Conservation (phyloP, 805 yeast species). For the Ogataea nitratoaversa region DNA sequence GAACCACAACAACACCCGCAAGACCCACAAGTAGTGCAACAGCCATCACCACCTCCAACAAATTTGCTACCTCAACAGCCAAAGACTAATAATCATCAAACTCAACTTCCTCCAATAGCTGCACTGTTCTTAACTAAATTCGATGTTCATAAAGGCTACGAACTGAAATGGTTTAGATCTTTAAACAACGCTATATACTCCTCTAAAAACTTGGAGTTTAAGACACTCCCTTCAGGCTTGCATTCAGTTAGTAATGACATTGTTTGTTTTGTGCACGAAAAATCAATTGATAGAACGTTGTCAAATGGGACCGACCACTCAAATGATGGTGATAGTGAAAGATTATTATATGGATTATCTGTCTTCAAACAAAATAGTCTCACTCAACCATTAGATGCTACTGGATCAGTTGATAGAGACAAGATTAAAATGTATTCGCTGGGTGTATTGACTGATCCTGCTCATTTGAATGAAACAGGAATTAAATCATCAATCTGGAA, state of each 20-base stretch:
- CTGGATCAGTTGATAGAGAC: slow-evolving; percentile 32
- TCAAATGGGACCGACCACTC: no score
- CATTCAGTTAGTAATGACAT: slow-evolving; percentile 51
- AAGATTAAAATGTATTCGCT: slow-evolving; percentile 59
- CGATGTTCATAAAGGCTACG: slow-evolving; percentile 49
- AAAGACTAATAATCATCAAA: not conserved
- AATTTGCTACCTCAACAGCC: not conserved
- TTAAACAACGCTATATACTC: slow-evolving; percentile 23
- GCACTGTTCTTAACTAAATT: slow-evolving; percentile 49
- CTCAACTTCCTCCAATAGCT: slow-evolving; percentile 28
- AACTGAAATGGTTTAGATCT: slow-evolving; percentile 39
- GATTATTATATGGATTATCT: slow-evolving; percentile 44
- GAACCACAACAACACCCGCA: no score
- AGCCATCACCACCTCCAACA: not conserved
- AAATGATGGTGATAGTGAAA: slow-evolving; percentile 10
- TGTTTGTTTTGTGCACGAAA: slow-evolving; percentile 43
- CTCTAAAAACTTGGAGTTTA: slow-evolving; percentile 51
- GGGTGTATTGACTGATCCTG: slow-evolving; percentile 54
- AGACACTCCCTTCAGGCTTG: slow-evolving; percentile 65
- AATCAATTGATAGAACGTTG: slow-evolving; percentile 14
- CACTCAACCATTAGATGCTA: slow-evolving; percentile 10
- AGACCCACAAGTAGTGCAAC: no score
- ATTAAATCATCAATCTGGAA: slow-evolving; percentile 30
- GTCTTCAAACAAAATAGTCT: slow-evolving; percentile 42
- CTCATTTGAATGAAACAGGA: slow-evolving; percentile 12